Base-by-base conservation (phyloP, 2,329 filamentous ascomycete species). In the Talaromyces sp. region DNA sequence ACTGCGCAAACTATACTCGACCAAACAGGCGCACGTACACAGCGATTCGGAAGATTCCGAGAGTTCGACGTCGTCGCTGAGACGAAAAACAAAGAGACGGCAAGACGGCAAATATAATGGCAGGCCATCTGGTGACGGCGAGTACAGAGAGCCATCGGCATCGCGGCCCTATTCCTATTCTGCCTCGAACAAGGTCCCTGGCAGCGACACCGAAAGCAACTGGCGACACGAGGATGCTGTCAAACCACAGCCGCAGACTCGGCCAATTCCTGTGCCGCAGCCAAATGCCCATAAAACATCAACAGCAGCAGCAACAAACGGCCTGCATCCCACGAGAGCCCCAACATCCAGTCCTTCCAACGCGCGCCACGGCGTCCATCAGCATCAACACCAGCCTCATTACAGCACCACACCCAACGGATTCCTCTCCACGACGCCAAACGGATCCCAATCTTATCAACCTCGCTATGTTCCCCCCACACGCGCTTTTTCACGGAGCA, bases 21-120 rank as follows among this genome's bases (percentile, higher is more conserved):
- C 61, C 17, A 73, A 71, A 57, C 74, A 76, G 61, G 70, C 74
- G n/a, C 69, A 65, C 19, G 72, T 75, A 12, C 71, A 72, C 29
- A 60, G 67, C 7, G 73, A 71, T 63, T 64, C 53, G 2, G 56
- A 54, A 2, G 56, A 58, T 24, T 55, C 53, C 7, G 35, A 55
- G 0, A 38, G 14, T 38, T 62, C 60, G 6, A 43, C 41, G 0
- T 12, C 53, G 7, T 55, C 53, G 17, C 41, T 14, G 29, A 38
- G 19, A 12, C 26, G 48, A 14, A 52, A 52, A 19, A 12, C 53
- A 24, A 55, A 57, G 38, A 8, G 52, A 17, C 56, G 21, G n/a
- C n/a, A n/a, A n/a, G n/a, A n/a, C n/a, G n/a, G n/a, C n/a, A n/a
- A n/a, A n/a, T n/a, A n/a, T n/a, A n/a, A n/a, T n/a, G n/a, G n/a